Percentiles rank a stretch among this genome's conserved stretches.
phyloP scores from a whole-genome alignment of 768 basidiomycete genomes.

The Hygrophorus russula region DNA sequence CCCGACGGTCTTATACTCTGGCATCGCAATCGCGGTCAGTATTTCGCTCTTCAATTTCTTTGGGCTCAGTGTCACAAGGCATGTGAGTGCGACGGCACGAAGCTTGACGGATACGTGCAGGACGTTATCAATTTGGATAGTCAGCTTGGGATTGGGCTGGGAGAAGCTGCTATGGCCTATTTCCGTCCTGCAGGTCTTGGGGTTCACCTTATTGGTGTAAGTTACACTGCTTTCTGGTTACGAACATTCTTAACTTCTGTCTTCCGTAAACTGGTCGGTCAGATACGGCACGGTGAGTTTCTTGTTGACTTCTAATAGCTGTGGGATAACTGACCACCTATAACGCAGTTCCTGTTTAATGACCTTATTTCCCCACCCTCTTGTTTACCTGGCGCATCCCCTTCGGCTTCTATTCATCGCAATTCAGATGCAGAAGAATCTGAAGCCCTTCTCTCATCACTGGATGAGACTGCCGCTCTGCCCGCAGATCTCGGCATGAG shows the following conservation, averaged over 20 bases:
- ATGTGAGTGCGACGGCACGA: slow-evolving; percentile 88
- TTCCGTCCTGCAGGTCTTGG: slow-evolving; percentile 70
- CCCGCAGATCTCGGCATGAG: slow-evolving; percentile 74
- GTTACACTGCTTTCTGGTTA: slow-evolving; percentile 20
- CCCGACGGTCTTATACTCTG: slow-evolving; percentile 56
- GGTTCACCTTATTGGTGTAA: slow-evolving; percentile 85
- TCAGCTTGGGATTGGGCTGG: slow-evolving; percentile 87
- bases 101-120: slow-evolving; percentile 91
- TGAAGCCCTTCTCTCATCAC: slow-evolving; percentile 34
- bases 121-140: slow-evolving; percentile 91
- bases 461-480: slow-evolving; percentile 77
- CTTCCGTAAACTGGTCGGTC: slow-evolving; percentile 2
- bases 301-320: slow-evolving; percentile 3
- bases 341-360: slow-evolving; percentile 76
- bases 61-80: slow-evolving; percentile 83
- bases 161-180: slow-evolving; percentile 76
- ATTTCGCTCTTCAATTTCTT: slow-evolving; percentile 86
- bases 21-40: slow-evolving; percentile 60
- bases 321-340: slow-evolving; percentile 8
- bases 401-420: slow-evolving; percentile 17
- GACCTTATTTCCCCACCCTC: slow-evolving; percentile 59
- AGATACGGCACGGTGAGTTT: slow-evolving; percentile 76
- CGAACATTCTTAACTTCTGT: slow-evolving; percentile 4
- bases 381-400: slow-evolving; percentile 42
- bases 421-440: slow-evolving; percentile 49